A percentile compares a stretch with the other conserved stretches of the same genome.
Evolutionary conservation across 2,329 filamentous ascomycete species (phyloP).

Genomic region (Rutstroemia sp.): DNA sequence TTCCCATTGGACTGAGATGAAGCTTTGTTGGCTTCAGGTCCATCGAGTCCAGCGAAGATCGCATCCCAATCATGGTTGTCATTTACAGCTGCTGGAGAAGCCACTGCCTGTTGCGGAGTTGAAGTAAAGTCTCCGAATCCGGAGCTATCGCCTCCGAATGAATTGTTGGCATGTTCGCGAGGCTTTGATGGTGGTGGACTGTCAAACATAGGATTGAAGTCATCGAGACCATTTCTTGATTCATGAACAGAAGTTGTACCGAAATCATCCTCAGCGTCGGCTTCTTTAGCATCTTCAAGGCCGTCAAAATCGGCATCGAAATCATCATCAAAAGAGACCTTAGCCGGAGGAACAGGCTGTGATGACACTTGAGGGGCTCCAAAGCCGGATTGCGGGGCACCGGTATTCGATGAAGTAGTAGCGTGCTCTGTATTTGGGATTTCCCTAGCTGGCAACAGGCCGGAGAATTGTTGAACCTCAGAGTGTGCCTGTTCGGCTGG

Average conservation of each 20-base stretch:
- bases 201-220: conserved; percentile 79
- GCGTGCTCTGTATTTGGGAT: conserved; percentile 35
- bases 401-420: conserved; percentile 22
- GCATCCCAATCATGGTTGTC: conserved; percentile 85
- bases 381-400: conserved; percentile 22
- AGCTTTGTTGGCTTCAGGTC: conserved; percentile 29
- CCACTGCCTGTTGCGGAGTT: conserved; percentile 38
- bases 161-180: conserved; percentile 22
- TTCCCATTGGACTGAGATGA: conserved; percentile 11
- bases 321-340: conserved; percentile 63
- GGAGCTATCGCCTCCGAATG: conserved; percentile 20
- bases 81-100: conserved; percentile 33
- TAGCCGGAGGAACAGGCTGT: conserved; percentile 32
- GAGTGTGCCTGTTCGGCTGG: conserved; percentile 39
- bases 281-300: conserved; percentile 77
- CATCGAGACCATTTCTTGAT: conserved; percentile 56
- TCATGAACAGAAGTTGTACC: conserved; percentile 55
- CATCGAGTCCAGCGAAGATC: conserved; percentile 77
- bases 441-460: conserved; percentile 46
- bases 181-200: conserved; percentile 38
- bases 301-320: conserved; percentile 72
- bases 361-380: conserved; percentile 20
- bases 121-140: conserved; percentile 40
- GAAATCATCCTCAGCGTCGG: conserved; percentile 71
- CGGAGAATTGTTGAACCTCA: conserved; percentile 42